Evolutionary conservation across 352 stramenopile species (phyloP), one percentile per base, ranked within the genome.

Genomic region (Globisporangium sylvaticum): DNA sequence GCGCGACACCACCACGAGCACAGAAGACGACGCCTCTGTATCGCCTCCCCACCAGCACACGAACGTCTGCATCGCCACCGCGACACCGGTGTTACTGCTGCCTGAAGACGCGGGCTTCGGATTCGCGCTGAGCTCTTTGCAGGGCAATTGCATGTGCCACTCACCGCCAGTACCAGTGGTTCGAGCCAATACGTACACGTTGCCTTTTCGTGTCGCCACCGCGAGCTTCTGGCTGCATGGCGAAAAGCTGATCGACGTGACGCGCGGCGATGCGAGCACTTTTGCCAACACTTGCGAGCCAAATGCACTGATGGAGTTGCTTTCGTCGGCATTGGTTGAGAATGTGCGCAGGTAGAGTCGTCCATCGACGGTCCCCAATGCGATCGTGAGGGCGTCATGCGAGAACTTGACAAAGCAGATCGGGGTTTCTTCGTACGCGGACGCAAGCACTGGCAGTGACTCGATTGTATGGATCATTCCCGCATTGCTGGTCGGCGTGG

Each of bases 161-260:
- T 39, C 27, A 22, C 4, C 48, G 0, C 27, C n/a, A 57, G 53
- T 46, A 0, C 61, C 18, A 2, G 59, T 31, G 29, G 56, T 20
- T 25, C 50, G 67, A 5, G 39, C 25, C 15, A 87, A 75, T 7
- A 90, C 76, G 69, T 89, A 89, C 22, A 89, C 73, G 69, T 89
- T 87, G 15, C 84, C 81, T 58, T 90, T 89, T 42, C 76, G 81
- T 2, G 84, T 89, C 10, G 84, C 72, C 0, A 80, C 73, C 1
- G 85, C 67, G 5, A 88, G 67, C 31, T 67, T 68, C 3, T 62
- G 64, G 25, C 59, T 72, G 48, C 62, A 69, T 1, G 65, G 39
- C 2, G 80, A 80, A 50, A 89, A 92, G 56, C 73, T 75, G 39
- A 89, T 63, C 14, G 72, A 77, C 0, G 84, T 92, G 32, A 90